Base-by-base conservation (phyloP, 2,329 filamentous ascomycete species). In the Microdochium paspali region DNA sequence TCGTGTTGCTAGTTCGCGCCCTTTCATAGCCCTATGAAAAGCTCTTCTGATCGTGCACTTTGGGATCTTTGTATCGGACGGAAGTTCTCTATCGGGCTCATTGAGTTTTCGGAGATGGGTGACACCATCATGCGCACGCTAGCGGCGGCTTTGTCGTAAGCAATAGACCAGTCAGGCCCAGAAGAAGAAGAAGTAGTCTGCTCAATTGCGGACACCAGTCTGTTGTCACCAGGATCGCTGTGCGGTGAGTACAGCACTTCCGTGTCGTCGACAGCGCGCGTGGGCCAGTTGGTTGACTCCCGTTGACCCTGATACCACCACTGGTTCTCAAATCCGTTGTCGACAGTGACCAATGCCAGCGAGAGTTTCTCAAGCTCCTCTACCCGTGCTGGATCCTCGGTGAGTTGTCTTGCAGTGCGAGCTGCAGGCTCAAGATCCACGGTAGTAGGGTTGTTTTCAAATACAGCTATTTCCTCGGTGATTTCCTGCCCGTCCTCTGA, bases 291-390 rank as follows among this genome's bases (percentile, higher is more conserved):
- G 21, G 53, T 58, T 1, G 58, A 51, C 44, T 63, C 60, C 2
- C 66, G 59, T 9, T 50, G 49, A 1, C 73, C 74, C 51, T 73
- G 71, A 53, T 77, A 70, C 74, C 75, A 78, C 74, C 74, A 77
- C 58, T 78, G 74, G 51, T 73, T 70, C 61, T 79, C 75, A 52
- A 79, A 78, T 2, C 75, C 75, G 53, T 77, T 79, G 54, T 79
- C 75, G 3, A 79, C 70, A 2, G 75, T 78, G 63, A 78, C 70
- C 67, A 79, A 69, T 31, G 75, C 75, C 3, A 69, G 67, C 10
- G 73, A 74, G 3, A 79, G 61, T 0, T 70, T 66, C 47, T 72
- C 72, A 3, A 77, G 67, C 42, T 77, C 70, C 15, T 57, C 54
- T 9, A 56, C 62, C 13, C 60, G 54, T 26, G 61, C 60, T 1